These are phyloP conservation scores for Magnusiomyces sp. DNA, from an alignment of 1,139 yeast genomes.

Conservation along the genomic window DNA sequence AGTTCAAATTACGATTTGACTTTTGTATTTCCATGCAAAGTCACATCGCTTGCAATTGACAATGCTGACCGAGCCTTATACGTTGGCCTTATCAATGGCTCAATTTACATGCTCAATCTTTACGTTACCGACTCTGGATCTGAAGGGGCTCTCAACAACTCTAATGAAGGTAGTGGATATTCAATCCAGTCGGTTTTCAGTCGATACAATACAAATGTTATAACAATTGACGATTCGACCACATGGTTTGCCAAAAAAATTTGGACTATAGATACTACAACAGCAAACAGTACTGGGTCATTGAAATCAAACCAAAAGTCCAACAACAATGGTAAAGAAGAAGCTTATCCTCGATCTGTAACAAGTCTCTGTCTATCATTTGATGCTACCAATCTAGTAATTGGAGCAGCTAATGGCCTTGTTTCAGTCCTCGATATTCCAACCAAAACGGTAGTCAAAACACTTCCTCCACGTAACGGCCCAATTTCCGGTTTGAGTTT, in stretches of 20 bases:
- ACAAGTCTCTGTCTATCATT: conserved; percentile 52
- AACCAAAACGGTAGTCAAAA: conserved; percentile 67
- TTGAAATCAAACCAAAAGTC: no score
- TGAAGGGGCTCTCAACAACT: no score
- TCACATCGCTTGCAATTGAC: conserved; percentile 59
- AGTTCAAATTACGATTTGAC: conserved; percentile 42
- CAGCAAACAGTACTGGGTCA: no score
- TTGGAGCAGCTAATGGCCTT: conserved; percentile 69
- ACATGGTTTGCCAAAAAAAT: conserved; percentile 19
- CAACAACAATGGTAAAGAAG: no score
- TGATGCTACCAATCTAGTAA: conserved; percentile 66
- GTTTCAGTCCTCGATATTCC: conserved; percentile 63
- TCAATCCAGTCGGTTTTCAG: conserved; percentile 44
- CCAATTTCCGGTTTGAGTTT: conserved; percentile 14
- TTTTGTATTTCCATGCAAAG: conserved; percentile 53
- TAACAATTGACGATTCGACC: conserved; percentile 24
- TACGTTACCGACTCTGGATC: conserved; percentile 39
- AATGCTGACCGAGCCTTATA: conserved; percentile 74
- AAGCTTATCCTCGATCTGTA: conserved; percentile 24
- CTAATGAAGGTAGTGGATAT: background rate
- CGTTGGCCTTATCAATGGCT: conserved; percentile 61
- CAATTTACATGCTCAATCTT: conserved; percentile 48
- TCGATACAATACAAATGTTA: conserved; percentile 16
- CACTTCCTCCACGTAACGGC: conserved; percentile 45
- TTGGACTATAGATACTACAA: no score